Evolutionary conservation across 805 yeast species (phyloP).

Genomic region (Suhomyces sp.): DNA sequence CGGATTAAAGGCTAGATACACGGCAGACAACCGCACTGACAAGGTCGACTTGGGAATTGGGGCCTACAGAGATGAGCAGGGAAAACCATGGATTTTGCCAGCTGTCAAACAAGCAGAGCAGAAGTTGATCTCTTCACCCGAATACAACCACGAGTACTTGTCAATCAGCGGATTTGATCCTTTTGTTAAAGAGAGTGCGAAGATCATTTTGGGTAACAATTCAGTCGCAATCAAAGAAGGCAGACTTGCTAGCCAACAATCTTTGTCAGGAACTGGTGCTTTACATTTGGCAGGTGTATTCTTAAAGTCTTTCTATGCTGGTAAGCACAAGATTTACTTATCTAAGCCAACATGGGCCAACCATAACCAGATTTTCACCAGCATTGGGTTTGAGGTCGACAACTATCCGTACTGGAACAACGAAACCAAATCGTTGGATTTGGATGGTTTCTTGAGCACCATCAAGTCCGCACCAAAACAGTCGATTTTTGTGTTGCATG

Average conservation of each 20-base stretch:
- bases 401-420: conserved; percentile 86
- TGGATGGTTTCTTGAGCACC: conserved; percentile 62
- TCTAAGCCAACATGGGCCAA: conserved; percentile 98
- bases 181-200: conserved; percentile 68
- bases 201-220: conserved; percentile 65
- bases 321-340: conserved; percentile 55
- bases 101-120: conserved; percentile 69
- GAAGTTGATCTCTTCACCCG: conserved; percentile 54
- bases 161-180: conserved; percentile 75
- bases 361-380: conserved; percentile 78
- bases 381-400: conserved; percentile 63
- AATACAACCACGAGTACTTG: conserved; percentile 82
- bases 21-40: conserved; percentile 52
- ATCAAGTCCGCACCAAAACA: conserved; percentile 69
- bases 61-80: conserved; percentile 66
- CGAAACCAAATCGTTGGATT: conserved; percentile 64
- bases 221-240: conserved; percentile 49
- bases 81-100: conserved; percentile 71
- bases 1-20: conserved; percentile 68
- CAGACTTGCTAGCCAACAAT: conserved; percentile 63
- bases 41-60: conserved; percentile 90
- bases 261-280: conserved; percentile 88
- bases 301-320: conserved; percentile 49
- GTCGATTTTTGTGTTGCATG: conserved; percentile 79
- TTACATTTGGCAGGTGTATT: conserved; percentile 82